Base-by-base conservation (phyloP, 495 filamentous ascomycete genomes). In the Aspergillus wentii region DNA sequence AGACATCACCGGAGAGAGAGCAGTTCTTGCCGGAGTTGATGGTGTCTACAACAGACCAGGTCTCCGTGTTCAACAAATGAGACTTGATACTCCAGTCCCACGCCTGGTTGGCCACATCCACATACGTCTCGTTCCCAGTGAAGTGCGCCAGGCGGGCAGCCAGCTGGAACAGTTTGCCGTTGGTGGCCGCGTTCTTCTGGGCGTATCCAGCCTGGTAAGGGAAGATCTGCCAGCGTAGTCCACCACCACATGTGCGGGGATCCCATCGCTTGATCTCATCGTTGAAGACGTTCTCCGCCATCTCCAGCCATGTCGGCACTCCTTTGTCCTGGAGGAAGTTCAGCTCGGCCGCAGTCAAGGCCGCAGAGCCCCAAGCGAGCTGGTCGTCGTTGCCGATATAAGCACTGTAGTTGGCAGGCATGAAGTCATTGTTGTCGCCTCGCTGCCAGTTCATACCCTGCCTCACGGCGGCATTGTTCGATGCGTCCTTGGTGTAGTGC, bases 211-310 rank as follows among this genome's bases (percentile, higher is more conserved):
- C 56, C 44, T 76, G 69, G 39, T 61, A 66, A 13, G 63, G 52
- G 50, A 62, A 76, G 32, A 78, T 71, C 47, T 80, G 76, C 75
- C 75, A 80, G 17, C 63, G 64, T 41, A 79, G 48, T 9, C 76
- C 76, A 30, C 76, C 76, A 8, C 52, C 52, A 38, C 76, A 80
- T 3, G 59, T 56, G 1, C 40, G 37, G 0, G 47, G 59, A 43
- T 79, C 69, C 75, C 75, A 80, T 35, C 71, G 67, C 6, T 49
- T 42, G n/a, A 63, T 72, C 51, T 86, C 83, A 3, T 76, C 75
- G 49, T 89, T 86, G 68, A 85, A 88, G 10, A 86, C 85, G 35
- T 77, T 82, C 63, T 90, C 84, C 3, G 83, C 86, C 1, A 91
- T 72, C 3, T 79, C 76, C 18, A 86, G 67, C 83, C 80, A 88